Evolutionary conservation across 2,329 filamentous ascomycete genomes (phyloP), one percentile per base, ranked within the genome.

Genomic region (Piedraia hortae): DNA sequence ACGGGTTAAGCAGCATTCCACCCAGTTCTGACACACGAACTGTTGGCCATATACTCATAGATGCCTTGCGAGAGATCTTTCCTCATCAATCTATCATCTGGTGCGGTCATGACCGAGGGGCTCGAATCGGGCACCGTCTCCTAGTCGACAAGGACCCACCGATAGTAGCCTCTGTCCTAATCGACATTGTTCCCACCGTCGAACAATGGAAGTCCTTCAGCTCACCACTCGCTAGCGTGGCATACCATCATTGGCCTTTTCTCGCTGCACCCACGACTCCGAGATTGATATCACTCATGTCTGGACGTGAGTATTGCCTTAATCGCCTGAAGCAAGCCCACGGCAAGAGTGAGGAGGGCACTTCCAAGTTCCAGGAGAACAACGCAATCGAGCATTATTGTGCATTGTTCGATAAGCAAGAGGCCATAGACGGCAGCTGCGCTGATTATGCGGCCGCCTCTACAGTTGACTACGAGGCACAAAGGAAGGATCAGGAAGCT

Each of bases 241-340:
- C 37, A 2, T 50, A 48, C 31, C 56, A 49, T 34, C 54, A 59
- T 38, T 59, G 54, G 54, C 44, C 54, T 3, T 45, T 59, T 17
- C 42, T 59, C 5, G 53, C 54, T 6, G 51, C 52, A 15, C 42
- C 48, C 4, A 24, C 48, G 0, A 51, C 53, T 1, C 44, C 47
- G 9, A 31, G 41, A 6, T 43, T 56, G 34, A 48, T 59, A 22
- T 32, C 36, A 21, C 41, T 43, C 3, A 44, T 46, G 22, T 52
- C 53, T 7, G 47, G 45, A 1, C 47, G 34, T 5, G 34, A 38
- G 5, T 57, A 45, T 37, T 38, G 36, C 10, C 35, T 35, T 10
- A 32, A 34, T 4, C 35, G 36, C 21, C 39, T 55, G 13, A 32
- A 34, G 6, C 33, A 37, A 10, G 30, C 34, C 15, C 32, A 31